Evolutionary conservation across 2,329 filamentous ascomycete genomes (phyloP).

Genomic region (Lojkania enalia): DNA sequence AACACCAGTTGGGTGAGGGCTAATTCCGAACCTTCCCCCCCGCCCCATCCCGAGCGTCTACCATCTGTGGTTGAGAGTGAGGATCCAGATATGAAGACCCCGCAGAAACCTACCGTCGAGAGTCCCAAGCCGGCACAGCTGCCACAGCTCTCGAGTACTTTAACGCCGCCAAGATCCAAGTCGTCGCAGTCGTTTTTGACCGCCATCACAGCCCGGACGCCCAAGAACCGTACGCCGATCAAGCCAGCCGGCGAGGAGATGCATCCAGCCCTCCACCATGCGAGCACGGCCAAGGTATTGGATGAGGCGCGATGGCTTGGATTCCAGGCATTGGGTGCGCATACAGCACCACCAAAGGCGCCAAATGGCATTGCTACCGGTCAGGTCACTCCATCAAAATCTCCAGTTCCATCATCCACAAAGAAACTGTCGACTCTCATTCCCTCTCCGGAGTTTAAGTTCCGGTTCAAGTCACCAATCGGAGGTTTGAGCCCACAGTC

Average conservation of each 20-base stretch:
- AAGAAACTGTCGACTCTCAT: conserved; percentile 24
- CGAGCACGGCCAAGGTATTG: conserved; percentile 71
- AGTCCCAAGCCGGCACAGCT: conserved; percentile 26
- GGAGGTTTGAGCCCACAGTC: conserved; percentile 64
- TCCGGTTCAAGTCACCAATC: conserved; percentile 62
- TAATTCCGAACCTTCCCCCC: conserved; percentile 19
- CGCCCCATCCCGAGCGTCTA: conserved; percentile 21
- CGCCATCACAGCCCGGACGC: conserved; percentile 46
- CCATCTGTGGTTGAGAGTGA: conserved; percentile 19
- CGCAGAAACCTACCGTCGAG: conserved; percentile 23
- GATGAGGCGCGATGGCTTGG: conserved; percentile 82
- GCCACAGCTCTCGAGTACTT: conserved; percentile 15
- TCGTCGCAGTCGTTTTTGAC: conserved; percentile 26
- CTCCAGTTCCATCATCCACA: conserved; percentile 29
- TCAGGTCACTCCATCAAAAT: conserved; percentile 68
- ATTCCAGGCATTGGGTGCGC: conserved; percentile 69
- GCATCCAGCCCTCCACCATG: conserved; percentile 84
- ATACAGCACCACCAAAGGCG: conserved; percentile 52
- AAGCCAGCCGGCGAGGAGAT: conserved; percentile 80
- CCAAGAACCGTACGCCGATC: conserved; percentile 65
- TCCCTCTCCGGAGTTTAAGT: conserved; percentile 66
- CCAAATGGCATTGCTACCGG: conserved; percentile 44
- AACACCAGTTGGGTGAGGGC: conserved; percentile 35
- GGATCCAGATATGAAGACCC: conserved; percentile 27
- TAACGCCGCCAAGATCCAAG: conserved; percentile 24